Percentiles rank a stretch among this genome's conserved stretches.
Evolutionary conservation across 2,329 filamentous ascomycete species (phyloP).

Genomic region (Pyrenochaeta sp.): DNA sequence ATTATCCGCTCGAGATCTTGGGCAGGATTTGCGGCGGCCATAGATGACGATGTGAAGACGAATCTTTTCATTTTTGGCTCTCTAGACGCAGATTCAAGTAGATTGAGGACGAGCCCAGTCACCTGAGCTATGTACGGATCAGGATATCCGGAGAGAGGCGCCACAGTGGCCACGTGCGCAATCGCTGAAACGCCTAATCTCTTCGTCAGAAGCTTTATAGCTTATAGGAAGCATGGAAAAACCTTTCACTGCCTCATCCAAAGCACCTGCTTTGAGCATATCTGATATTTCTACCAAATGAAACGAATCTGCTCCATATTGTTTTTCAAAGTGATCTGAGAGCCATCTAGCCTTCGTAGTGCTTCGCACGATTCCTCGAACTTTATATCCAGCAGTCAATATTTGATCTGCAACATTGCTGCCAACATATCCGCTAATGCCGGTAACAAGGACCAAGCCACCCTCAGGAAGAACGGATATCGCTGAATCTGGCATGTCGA

Average conservation of each 20-base stretch:
- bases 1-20: constrained; percentile 43
- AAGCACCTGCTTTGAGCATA: constrained; percentile 21
- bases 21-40: constrained; percentile 36
- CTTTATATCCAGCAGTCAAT: constrained; percentile 28
- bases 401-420: constrained; percentile 25
- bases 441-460: constrained; percentile 30
- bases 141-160: constrained; percentile 17
- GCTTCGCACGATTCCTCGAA: constrained; percentile 32
- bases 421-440: constrained; percentile 32
- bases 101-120: neutral
- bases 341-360: constrained; percentile 24
- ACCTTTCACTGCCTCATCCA: constrained; percentile 21
- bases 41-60: constrained; percentile 17
- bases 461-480: constrained; percentile 3
- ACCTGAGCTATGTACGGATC: constrained; percentile 12
- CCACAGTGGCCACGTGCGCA: constrained; percentile 49
- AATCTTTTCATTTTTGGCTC: constrained; percentile 5
- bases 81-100: constrained; percentile 1
- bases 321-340: constrained; percentile 17
- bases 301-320: constrained; percentile 17
- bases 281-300: constrained; percentile 24
- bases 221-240: too few relatives aligned
- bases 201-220: too few relatives aligned
- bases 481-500: neutral
- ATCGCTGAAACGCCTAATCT: constrained; percentile 42